Conservation (phyloP, 805 yeast species). For the Ogataea saltuana region DNA sequence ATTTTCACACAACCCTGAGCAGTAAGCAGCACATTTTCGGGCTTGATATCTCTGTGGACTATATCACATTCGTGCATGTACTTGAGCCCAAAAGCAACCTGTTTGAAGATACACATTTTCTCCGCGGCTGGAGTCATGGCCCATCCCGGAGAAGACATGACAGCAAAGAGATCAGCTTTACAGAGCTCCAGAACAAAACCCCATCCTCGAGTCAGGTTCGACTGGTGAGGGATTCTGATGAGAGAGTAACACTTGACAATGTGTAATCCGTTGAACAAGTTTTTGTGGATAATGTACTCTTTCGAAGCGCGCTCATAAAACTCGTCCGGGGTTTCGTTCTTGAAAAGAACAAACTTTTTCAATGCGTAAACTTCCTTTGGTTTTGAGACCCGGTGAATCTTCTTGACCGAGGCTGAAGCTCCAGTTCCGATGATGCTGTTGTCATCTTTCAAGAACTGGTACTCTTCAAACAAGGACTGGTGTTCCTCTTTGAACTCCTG, state of each 20-base stretch:
- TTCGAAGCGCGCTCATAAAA: slow-evolving; percentile 70
- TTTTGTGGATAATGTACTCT: slow-evolving; percentile 67
- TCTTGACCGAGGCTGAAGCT: slow-evolving; percentile 70
- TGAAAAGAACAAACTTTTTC: slow-evolving; percentile 64
- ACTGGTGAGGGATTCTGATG: slow-evolving; percentile 60
- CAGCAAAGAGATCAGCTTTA: slow-evolving; percentile 55
- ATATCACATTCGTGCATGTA: slow-evolving; percentile 74
- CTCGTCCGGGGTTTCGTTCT: slow-evolving; percentile 67
- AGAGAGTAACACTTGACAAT: slow-evolving; percentile 60
- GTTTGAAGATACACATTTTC: slow-evolving; percentile 72
- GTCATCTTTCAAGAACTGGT: slow-evolving; percentile 46
- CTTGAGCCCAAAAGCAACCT: slow-evolving; percentile 62
- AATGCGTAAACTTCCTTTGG: slow-evolving; percentile 62
- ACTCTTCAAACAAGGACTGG: slow-evolving; percentile 57
- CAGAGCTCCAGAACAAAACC: slow-evolving; percentile 74
- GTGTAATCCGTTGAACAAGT: slow-evolving; percentile 56
- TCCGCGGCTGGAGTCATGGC: slow-evolving; percentile 49
- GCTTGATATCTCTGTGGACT: slow-evolving; percentile 93
- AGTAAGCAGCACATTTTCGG: slow-evolving; percentile 82
- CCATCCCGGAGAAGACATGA: slow-evolving; percentile 66
- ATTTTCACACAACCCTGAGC: slow-evolving; percentile 59
- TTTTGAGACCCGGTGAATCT: slow-evolving; percentile 40
- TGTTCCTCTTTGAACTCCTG: slow-evolving; percentile 52
- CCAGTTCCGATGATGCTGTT: slow-evolving; percentile 66
- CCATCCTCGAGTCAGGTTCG: slow-evolving; percentile 67